These are phyloP conservation scores for Gastrodia elata DNA, from an alignment of 106 monocot genomes.

Conservation along the genomic window DNA sequence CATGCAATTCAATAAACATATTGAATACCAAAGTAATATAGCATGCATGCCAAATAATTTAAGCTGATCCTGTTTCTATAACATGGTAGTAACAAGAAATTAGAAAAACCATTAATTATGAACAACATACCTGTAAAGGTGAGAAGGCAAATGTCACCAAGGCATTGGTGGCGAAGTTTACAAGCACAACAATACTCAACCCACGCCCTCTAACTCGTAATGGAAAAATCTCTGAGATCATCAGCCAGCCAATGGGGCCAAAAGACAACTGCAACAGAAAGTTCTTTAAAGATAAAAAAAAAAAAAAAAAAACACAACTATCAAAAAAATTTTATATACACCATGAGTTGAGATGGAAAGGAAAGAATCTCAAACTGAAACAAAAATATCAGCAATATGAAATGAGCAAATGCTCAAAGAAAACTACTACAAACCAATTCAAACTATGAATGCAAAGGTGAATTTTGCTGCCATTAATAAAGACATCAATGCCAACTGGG, in stretches of 20 bases:
- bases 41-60: neutral
- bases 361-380: neutral
- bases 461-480: neutral
- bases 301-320: neutral
- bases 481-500: neutral
- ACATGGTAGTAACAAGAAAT: neutral
- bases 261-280: conserved; percentile 83
- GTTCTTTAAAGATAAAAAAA: neutral
- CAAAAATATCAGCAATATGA: conserved; percentile 3
- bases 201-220: conserved; percentile 74
- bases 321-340: neutral
- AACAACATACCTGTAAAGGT: conserved; percentile 72
- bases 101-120: neutral
- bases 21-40: neutral
- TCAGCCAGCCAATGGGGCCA: conserved; percentile 97
- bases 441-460: neutral
- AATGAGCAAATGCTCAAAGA: neutral
- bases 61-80: neutral
- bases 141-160: conserved; percentile 96
- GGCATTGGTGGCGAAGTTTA: conserved; percentile 91
- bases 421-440: neutral
- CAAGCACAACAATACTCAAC: conserved; percentile 79
- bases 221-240: conserved; percentile 97
- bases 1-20: neutral
- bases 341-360: neutral